A percentile compares a stretch with the other conserved stretches of the same genome.
Conservation (phyloP, 805 yeast species). For the Spathaspora gorwiae region DNA sequence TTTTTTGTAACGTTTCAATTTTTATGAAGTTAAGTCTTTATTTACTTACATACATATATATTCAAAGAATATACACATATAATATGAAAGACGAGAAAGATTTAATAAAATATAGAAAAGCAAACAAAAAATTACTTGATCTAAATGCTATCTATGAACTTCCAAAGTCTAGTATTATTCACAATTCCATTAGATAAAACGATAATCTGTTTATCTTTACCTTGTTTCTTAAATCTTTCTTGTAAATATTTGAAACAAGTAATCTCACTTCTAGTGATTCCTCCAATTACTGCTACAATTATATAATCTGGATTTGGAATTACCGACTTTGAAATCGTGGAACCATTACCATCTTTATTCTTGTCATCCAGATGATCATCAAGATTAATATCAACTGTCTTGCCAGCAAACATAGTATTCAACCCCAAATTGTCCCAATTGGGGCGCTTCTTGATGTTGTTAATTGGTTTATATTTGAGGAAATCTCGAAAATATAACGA, state of each 20-base stretch:
- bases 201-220: conserved; percentile 30
- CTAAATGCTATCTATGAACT: conserved; percentile 1
- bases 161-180: conserved; percentile 25
- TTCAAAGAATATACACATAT: not conserved
- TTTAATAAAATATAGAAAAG: too few relatives aligned
- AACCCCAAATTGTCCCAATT: conserved; percentile 43
- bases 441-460: conserved; percentile 31
- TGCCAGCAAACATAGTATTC: conserved; percentile 39
- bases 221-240: conserved; percentile 27
- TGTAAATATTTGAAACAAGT: conserved; percentile 66
- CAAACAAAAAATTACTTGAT: too few relatives aligned
- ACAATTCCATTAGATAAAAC: conserved; percentile 44
- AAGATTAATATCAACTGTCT: conserved; percentile 33
- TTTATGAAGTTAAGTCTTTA: not conserved
- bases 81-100: not conserved
- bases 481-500: conserved; percentile 57
- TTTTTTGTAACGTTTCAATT: not conserved
- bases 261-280: conserved; percentile 80
- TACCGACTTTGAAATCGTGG: conserved; percentile 7
- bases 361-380: conserved; percentile 15
- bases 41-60: too few relatives aligned
- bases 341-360: conserved; percentile 1
- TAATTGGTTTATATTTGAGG: conserved; percentile 36
- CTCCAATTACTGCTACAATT: conserved; percentile 69
- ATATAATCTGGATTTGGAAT: conserved; percentile 13